These are phyloP conservation scores for Stachybotrys chartarum DNA, from an alignment of 2,329 filamentous ascomycete genomes.

Conservation along the genomic window DNA sequence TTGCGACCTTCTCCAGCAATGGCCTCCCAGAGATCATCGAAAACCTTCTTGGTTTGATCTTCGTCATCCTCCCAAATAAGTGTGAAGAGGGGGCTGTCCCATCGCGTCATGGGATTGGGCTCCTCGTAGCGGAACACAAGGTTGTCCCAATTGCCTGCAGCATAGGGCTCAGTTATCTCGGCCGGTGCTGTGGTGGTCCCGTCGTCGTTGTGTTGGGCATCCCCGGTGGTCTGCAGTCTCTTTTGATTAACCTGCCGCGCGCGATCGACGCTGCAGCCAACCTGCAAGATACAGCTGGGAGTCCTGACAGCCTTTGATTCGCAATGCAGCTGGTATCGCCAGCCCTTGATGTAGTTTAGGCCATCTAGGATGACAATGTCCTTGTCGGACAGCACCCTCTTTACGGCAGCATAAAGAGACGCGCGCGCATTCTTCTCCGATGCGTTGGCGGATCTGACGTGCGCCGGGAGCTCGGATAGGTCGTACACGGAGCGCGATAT, in stretches of 20 bases:
- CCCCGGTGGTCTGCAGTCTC: slow-evolving; percentile 32
- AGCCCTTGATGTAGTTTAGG: slow-evolving; percentile 85
- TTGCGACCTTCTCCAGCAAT: slow-evolving; percentile 58
- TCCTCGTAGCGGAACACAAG: slow-evolving; percentile 79
- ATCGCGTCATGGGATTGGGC: slow-evolving; percentile 75
- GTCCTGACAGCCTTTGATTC: slow-evolving; percentile 76
- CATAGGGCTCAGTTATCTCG: slow-evolving; percentile 37
- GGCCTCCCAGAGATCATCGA: slow-evolving; percentile 67
- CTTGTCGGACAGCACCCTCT: slow-evolving; percentile 62
- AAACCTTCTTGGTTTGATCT: slow-evolving; percentile 47
- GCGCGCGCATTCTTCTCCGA: slow-evolving; percentile 79
- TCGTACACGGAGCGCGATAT: slow-evolving; percentile 67
- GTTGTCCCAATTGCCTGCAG: slow-evolving; percentile 63
- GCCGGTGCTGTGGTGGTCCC: background rate
- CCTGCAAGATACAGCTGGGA: slow-evolving; percentile 65
- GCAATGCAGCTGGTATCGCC: slow-evolving; percentile 79
- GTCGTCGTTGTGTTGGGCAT: background rate
- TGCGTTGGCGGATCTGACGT: slow-evolving; percentile 63
- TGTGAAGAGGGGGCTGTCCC: slow-evolving; percentile 79
- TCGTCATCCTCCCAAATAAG: slow-evolving; percentile 68
- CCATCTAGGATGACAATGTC: slow-evolving; percentile 76
- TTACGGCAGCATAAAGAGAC: slow-evolving; percentile 68
- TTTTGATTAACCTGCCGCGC: slow-evolving; percentile 49
- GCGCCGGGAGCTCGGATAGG: slow-evolving; percentile 47
- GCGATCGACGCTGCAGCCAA: slow-evolving; percentile 48